These are phyloP conservation scores for Pyrenophora graminea DNA, from an alignment of 2,329 filamentous ascomycete species.

Conservation along the genomic window DNA sequence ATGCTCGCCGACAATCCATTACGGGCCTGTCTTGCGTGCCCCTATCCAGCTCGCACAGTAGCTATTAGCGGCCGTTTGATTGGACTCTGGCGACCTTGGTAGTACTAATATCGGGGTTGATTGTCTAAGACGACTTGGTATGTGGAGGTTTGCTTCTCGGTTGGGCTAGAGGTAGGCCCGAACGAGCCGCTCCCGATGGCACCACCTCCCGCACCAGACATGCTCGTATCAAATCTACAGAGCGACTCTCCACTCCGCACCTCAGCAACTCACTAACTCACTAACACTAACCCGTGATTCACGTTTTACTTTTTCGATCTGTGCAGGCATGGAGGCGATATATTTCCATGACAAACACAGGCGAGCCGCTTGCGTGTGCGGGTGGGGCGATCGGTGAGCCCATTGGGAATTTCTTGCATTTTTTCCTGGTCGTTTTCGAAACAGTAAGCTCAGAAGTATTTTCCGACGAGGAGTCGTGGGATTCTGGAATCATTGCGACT, in stretches of 20 bases:
- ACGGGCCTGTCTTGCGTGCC: not conserved
- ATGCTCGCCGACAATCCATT: slow-evolving; percentile 2
- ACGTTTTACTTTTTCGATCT: not conserved
- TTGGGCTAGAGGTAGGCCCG: not conserved
- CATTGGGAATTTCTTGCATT: slow-evolving; percentile 6
- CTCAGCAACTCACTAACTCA: too few species aligned
- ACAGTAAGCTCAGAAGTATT: not conserved
- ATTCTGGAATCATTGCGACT: not conserved
- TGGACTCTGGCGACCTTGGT: slow-evolving; percentile 1
- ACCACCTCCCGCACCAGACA: slow-evolving; percentile 1
- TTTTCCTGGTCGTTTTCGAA: slow-evolving; percentile 6
- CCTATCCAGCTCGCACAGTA: not conserved
- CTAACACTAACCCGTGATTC: not conserved
- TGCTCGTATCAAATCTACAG: not conserved
- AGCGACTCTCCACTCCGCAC: too few species aligned
- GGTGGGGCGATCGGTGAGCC: slow-evolving; percentile 3
- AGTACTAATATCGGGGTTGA: not conserved
- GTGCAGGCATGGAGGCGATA: not conserved
- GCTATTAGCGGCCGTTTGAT: slow-evolving; percentile 1
- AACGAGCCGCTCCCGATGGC: slow-evolving; percentile 6
- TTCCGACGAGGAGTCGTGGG: too few species aligned
- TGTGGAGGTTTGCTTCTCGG: slow-evolving; percentile 10
- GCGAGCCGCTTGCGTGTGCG: not conserved
- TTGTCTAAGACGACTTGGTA: slow-evolving; percentile 2
- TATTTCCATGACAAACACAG: not conserved